phyloP scores from a whole-genome alignment of 2,329 filamentous ascomycete genomes.

The Cadophora malorum region DNA sequence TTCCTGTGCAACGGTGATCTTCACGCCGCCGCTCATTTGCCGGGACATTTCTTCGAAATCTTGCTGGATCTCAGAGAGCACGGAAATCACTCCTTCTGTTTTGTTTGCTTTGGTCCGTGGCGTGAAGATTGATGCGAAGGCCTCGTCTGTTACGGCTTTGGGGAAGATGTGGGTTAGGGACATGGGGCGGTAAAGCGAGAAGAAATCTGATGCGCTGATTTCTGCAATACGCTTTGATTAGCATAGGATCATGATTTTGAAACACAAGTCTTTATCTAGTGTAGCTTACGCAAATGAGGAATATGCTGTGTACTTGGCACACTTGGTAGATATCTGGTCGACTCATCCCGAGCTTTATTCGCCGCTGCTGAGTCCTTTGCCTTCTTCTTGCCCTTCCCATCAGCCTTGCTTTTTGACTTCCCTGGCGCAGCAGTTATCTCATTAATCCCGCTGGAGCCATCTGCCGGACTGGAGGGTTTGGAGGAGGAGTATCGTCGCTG shows the following conservation, averaged over 20 bases:
- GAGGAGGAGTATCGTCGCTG: slow-evolving; percentile 47
- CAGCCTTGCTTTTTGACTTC: slow-evolving; percentile 50
- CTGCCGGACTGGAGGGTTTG: slow-evolving; percentile 48
- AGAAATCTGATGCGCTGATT: slow-evolving; percentile 88
- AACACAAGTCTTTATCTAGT: not conserved
- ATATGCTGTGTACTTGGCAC: slow-evolving; percentile 79
- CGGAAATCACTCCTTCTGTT: slow-evolving; percentile 67
- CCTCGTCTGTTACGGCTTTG: slow-evolving; percentile 70
- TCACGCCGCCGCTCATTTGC: slow-evolving; percentile 58
- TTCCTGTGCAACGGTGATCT: slow-evolving; percentile 32
- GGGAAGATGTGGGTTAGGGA: slow-evolving; percentile 85
- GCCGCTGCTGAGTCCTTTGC: slow-evolving; percentile 54
- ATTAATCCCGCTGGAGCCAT: slow-evolving; percentile 44
- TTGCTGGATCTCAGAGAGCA: slow-evolving; percentile 43
- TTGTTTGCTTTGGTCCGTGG: slow-evolving; percentile 57
- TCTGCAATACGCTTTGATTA: slow-evolving; percentile 59
- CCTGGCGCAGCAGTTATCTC: slow-evolving; percentile 35
- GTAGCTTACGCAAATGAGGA: slow-evolving; percentile 64
- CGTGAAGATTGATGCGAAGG: slow-evolving; percentile 86
- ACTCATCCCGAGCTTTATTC: slow-evolving; percentile 50
- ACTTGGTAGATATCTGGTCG: slow-evolving; percentile 67
- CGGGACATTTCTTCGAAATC: slow-evolving; percentile 52
- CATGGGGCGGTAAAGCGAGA: slow-evolving; percentile 93
- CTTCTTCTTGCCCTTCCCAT: slow-evolving; percentile 59
- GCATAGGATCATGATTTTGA: not conserved